Evolutionary conservation across 495 filamentous ascomycete genomes (phyloP), one percentile per base, ranked within the genome.

Genomic region (Tuber calosporum): DNA sequence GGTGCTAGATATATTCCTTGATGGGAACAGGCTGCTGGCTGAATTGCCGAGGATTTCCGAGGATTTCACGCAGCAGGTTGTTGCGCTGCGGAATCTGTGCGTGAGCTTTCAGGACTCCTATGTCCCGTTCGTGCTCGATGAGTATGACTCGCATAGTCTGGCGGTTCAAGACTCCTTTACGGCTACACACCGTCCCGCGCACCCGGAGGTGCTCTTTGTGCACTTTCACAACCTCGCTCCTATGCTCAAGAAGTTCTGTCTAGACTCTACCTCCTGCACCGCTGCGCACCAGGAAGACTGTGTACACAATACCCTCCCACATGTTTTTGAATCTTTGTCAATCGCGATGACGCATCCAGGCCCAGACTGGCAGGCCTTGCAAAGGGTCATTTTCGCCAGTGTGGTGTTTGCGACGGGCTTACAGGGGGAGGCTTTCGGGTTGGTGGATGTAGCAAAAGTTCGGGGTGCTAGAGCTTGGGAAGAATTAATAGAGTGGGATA

Each of bases 151-250:
- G n/a, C 48, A 30, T 1, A 30, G n/a, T 30, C n/a, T 58, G 1
- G 48, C n/a, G n/a, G 3, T 30, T 15, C 48, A 30, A 2, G 48
- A 30, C 11, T 58, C 48, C n/a, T 30, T 58, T 15, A 3, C 26
- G 9, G 11, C 8, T 58, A 3, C 48, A 11, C 2, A 11, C 48
- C 48, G n/a, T 0, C 48, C 48, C n/a, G 48, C 8, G n/a, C 48
- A 58, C 30, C 48, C 48, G 3, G n/a, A 58, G 48, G n/a, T 58
- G n/a, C 48, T 58, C 0, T 15, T 58, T 9, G 48, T 58, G 48
- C 48, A 58, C 48, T 58, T 58, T 58, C 48, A 58, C n/a, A 58
- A 58, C 48, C 48, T 58, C 26, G 11, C 48, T 26, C 48, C 48
- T 13, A 30, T 58, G 48, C 48, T 58, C 6, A 58, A 58, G 48